Evolutionary conservation across 257 asterid species (phyloP).

Genomic region (Hygrophila difformis): DNA sequence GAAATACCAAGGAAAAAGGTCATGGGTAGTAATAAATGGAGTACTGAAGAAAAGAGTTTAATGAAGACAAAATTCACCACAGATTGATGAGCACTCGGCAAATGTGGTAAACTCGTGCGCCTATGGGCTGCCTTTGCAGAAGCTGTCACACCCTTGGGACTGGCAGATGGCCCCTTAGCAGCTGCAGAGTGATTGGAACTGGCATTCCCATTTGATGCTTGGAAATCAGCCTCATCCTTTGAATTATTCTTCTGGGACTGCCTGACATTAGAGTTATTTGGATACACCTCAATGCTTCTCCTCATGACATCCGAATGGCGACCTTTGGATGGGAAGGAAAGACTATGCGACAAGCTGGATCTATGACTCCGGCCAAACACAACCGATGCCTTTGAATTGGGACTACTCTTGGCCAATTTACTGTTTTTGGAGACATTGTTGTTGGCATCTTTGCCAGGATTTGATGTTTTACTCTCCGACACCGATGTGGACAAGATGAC

Average conservation of each 20-base stretch:
- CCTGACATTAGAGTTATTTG: conserved; percentile 31
- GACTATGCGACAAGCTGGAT: conserved; percentile 46
- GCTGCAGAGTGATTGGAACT: conserved; percentile 6
- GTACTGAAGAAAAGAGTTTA: background rate
- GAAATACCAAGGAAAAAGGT: background rate
- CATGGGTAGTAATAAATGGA: background rate
- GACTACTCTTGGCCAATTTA: conserved; percentile 30
- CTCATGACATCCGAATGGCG: conserved; percentile 45
- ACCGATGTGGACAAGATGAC: conserved; percentile 18
- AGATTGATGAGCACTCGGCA: conserved; percentile 31
- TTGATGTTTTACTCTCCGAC: conserved; percentile 22
- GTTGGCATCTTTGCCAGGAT: conserved; percentile 12
- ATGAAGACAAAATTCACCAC: conserved; percentile 20
- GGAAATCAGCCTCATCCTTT: too few species aligned
- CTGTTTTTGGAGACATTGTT: conserved; percentile 22
- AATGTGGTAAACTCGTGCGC: conserved; percentile 30
- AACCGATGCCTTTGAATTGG: conserved; percentile 29
- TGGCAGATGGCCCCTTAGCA: conserved; percentile 12
- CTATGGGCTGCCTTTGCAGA: conserved; percentile 22
- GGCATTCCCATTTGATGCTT: conserved; percentile 24
- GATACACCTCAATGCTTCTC: conserved; percentile 44
- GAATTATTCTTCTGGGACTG: conserved; percentile 29
- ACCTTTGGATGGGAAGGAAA: conserved; percentile 49
- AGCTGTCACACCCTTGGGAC: conserved; percentile 16
- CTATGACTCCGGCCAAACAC: conserved; percentile 37